Conservation (phyloP, 192 early-diverging fungal genomes). For the Mortierella hygrophila region DNA sequence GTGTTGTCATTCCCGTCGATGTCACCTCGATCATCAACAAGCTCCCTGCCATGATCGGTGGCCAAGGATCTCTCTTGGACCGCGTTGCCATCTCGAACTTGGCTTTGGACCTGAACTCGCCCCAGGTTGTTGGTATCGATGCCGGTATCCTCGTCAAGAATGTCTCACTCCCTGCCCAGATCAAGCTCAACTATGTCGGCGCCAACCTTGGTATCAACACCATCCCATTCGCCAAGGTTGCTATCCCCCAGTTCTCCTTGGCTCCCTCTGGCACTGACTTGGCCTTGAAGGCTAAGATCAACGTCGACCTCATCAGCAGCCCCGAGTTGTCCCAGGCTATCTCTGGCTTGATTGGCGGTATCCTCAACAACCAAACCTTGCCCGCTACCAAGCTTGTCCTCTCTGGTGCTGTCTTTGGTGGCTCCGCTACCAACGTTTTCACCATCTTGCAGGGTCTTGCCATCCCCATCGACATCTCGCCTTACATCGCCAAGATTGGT, state of each 20-base stretch:
- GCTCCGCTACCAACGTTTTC: slow-evolving; percentile 41
- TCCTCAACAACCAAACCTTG: slow-evolving; percentile 37
- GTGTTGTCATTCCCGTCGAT: slow-evolving; percentile 35
- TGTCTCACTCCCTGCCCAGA: slow-evolving; percentile 36
- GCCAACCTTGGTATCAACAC: slow-evolving; percentile 24
- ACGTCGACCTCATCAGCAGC: slow-evolving; percentile 14
- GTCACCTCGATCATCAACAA: slow-evolving; percentile 33
- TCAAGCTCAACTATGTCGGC: slow-evolving; percentile 52
- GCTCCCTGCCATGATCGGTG: slow-evolving; percentile 7
- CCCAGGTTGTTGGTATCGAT: slow-evolving; percentile 44
- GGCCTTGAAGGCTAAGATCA: slow-evolving; percentile 31
- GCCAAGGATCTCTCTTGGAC: slow-evolving; percentile 28
- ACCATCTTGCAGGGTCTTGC: slow-evolving; percentile 38
- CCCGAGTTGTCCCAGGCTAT: slow-evolving; percentile 21
- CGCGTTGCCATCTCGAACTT: slow-evolving; percentile 31
- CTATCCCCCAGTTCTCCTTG: slow-evolving; percentile 36
- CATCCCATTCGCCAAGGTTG: slow-evolving; percentile 33
- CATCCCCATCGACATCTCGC: slow-evolving; percentile 33
- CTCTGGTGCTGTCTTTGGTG: slow-evolving; percentile 45
- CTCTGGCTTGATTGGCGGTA: slow-evolving; percentile 27
- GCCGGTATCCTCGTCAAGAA: slow-evolving; percentile 43
- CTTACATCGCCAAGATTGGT: slow-evolving; percentile 38
- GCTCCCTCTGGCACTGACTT: slow-evolving; percentile 36
- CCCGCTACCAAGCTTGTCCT: slow-evolving; percentile 19
- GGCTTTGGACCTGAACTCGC: slow-evolving; percentile 41